Evolutionary conservation across 306 rosid species (phyloP).

Genomic region (Quercus mongolica): DNA sequence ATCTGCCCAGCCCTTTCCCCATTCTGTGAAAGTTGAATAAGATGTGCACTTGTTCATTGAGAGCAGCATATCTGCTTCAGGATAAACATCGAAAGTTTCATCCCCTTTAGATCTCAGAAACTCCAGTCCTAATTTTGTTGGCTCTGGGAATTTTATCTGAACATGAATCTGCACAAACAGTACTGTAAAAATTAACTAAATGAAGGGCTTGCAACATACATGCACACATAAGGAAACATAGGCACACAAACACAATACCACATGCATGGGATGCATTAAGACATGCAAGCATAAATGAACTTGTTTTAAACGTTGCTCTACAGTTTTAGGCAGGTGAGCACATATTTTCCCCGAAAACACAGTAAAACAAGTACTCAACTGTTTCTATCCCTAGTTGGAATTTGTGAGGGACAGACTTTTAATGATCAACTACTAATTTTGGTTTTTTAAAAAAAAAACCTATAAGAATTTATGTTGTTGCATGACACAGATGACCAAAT

Average conservation of each 20-base stretch:
- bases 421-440: background rate
- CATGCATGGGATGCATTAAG: background rate
- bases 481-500: background rate
- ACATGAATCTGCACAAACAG: conserved; percentile 56
- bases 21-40: conserved; percentile 71
- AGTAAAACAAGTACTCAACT: background rate
- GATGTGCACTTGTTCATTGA: conserved; percentile 41
- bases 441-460: background rate
- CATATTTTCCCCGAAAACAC: too few species aligned
- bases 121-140: conserved; percentile 65
- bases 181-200: conserved; percentile 8
- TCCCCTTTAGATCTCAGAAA: conserved; percentile 41
- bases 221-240: background rate
- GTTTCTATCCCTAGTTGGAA: background rate
- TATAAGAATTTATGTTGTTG: background rate
- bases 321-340: too few species aligned
- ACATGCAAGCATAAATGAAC: background rate
- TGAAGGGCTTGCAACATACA: conserved; percentile 11
- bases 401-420: background rate
- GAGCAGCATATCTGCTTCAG: conserved; percentile 90
- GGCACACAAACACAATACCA: conserved; percentile 1
- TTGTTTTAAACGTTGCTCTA: too few species aligned
- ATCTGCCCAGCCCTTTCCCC: conserved; percentile 97
- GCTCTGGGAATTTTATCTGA: conserved; percentile 69
- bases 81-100: conserved; percentile 52